Evolutionary conservation across 2,329 filamentous ascomycete genomes (phyloP), one percentile per base, ranked within the genome.

Genomic region (Hymenoscyphus salicellus): DNA sequence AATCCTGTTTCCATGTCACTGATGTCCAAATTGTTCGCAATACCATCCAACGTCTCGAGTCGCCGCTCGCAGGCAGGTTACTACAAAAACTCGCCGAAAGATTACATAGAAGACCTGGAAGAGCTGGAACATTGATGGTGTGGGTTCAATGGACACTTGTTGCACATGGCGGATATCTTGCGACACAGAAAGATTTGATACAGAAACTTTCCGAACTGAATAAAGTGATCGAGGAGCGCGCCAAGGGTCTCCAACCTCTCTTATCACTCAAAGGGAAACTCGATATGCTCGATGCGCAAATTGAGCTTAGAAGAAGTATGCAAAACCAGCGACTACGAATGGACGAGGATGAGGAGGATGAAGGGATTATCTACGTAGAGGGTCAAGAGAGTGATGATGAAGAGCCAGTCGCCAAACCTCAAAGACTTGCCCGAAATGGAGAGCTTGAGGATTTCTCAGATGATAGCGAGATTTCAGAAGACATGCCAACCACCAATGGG

Each of bases 61-160:
- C 93, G 32, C 84, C 88, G 2, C 86, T 97, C 28, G 93, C 95
- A 6, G 89, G 88, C 41, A 84, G 81, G 7, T 84, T 99, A 10
- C 85, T 99, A 64, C 87, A 88, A 73, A 93, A 92, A 77, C 85
- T 99, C 60, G 92, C 95, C 8, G 90, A 96, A 71, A 86, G 93
- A 65, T 86, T 99, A 75, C 89, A 97, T 78, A 86, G 90, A 70
- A 87, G 92, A 55, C 95, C 95, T 0, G 95, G 94, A 3, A 87
- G 95, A 62, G 94, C 95, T 16, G 93, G 93, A 60, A 91, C 89
- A 74, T 85, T 99, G 36, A 93, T 97, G 84, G 86, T 90, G 17
- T 99, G 95, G 93, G 90, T 98, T 55, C 93, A 97, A 78, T 97
- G 93, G 92, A 94, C 92, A 1, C 85, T 97, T 62, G 87, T 97